Conservation (phyloP, 768 basidiomycete species). For the Tulasnella sp. region DNA sequence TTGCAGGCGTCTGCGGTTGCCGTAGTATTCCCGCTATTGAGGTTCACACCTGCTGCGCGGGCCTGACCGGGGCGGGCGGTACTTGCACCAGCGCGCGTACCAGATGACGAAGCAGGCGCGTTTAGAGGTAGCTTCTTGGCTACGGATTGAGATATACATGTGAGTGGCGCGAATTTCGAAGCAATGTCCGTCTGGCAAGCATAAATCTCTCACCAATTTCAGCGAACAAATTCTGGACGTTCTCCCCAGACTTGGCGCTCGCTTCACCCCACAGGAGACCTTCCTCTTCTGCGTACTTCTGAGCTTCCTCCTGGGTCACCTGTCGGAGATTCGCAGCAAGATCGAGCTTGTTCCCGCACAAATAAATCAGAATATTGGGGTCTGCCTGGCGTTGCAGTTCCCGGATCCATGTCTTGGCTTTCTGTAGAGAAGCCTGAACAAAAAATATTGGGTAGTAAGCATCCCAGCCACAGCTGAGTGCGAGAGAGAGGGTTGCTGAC, state of each 20-base stretch:
- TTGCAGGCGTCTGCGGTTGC: conserved; percentile 53
- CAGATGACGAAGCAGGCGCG: conserved; percentile 48
- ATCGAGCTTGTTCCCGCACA: conserved; percentile 94
- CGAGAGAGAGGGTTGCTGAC: conserved; percentile 16
- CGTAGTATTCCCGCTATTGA: conserved; percentile 52
- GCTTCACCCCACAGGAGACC: conserved; percentile 89
- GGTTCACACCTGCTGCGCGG: conserved; percentile 57
- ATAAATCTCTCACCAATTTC: conserved; percentile 61
- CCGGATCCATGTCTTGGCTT: conserved; percentile 91
- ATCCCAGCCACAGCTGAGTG: background rate
- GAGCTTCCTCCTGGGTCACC: conserved; percentile 76
- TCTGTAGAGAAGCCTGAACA: conserved; percentile 66
- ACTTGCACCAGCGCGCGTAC: conserved; percentile 42
- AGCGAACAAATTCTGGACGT: conserved; percentile 75
- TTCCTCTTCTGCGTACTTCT: conserved; percentile 88
- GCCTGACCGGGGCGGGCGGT: conserved; percentile 37
- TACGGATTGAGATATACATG: conserved; percentile 24
- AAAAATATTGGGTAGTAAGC: background rate
- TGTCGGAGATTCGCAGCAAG: conserved; percentile 65
- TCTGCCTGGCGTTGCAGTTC: conserved; percentile 97
- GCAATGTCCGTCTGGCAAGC: too few relatives aligned
- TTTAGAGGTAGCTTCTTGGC: conserved; percentile 85
- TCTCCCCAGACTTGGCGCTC: conserved; percentile 80
- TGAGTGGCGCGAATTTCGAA: too few relatives aligned
- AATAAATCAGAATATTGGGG: conserved; percentile 89